These are phyloP conservation scores for Dipodascus albidus DNA, from an alignment of 805 yeast species.

Conservation along the genomic window DNA sequence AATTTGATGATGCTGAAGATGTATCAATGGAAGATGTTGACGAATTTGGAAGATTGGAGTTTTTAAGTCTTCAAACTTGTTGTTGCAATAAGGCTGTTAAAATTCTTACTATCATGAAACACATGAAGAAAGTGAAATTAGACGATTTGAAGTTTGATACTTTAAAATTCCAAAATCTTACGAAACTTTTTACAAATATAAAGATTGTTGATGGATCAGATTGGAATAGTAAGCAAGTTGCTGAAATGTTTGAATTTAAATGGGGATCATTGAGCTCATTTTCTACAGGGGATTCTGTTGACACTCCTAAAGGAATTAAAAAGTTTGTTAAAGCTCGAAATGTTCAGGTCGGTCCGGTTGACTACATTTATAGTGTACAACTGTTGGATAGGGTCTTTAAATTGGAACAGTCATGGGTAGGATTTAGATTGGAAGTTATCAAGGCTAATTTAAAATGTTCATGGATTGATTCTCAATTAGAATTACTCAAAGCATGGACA, in stretches of 20 bases:
- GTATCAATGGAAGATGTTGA: neutral
- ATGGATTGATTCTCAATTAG: neutral
- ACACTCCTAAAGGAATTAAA: neutral
- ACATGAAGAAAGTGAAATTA: neutral
- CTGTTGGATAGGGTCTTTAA: neutral
- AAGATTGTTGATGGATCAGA: neutral
- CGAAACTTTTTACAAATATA: neutral
- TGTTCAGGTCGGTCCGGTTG: neutral
- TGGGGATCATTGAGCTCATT: neutral
- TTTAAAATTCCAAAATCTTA: neutral
- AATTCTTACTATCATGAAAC: neutral
- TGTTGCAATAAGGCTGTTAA: neutral
- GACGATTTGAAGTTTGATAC: neutral
- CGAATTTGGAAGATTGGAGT: neutral
- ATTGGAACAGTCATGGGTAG: neutral
- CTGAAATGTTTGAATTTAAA: neutral
- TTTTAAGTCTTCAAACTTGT: neutral
- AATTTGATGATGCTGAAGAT: neutral
- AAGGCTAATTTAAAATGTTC: neutral
- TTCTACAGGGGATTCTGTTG: neutral
- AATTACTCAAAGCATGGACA: neutral
- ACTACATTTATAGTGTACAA: neutral
- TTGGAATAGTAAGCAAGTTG: neutral
- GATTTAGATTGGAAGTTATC: neutral
- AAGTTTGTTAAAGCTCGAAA: neutral